Evolutionary conservation across 768 basidiomycete species (phyloP).

Genomic region (Mrakia hoshinonis): DNA sequence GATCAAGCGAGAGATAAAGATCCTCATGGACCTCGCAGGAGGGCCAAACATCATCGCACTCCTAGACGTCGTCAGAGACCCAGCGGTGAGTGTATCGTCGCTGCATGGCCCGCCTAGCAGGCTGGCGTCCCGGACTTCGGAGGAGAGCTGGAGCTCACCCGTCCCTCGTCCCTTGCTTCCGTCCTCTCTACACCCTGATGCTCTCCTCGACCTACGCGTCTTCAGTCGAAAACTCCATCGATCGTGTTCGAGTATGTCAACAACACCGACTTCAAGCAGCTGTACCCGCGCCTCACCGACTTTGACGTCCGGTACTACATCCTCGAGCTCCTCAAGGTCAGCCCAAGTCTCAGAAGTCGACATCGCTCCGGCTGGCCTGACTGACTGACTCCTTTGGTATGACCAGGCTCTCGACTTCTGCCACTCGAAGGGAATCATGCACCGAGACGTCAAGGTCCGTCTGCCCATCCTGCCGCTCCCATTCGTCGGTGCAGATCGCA

Average conservation of each 20-base stretch:
- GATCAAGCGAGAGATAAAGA: conserved; percentile 98
- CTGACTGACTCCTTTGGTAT: not conserved
- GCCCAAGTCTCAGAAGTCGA: not conserved
- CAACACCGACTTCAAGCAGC: conserved; percentile 93
- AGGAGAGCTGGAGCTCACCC: conserved; percentile 2
- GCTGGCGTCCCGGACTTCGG: not conserved
- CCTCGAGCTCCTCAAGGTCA: conserved; percentile 77
- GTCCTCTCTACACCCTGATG: not conserved
- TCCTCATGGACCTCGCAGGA: conserved; percentile 88
- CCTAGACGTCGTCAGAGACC: conserved; percentile 91
- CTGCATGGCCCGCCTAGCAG: not conserved
- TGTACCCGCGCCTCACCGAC: conserved; percentile 93
- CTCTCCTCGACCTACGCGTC: not conserved
- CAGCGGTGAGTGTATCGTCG: conserved; percentile 40
- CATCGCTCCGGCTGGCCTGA: not conserved
- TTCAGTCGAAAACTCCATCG: conserved; percentile 87
- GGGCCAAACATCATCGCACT: conserved; percentile 90
- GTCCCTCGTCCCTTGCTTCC: not conserved
- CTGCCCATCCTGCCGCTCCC: not conserved
- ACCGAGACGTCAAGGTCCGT: conserved; percentile 73
- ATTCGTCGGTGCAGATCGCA: not conserved
- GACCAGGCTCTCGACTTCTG: conserved; percentile 76
- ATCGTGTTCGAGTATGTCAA: conserved; percentile 96
- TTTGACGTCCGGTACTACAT: conserved; percentile 95
- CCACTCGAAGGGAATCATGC: conserved; percentile 98